phyloP scores from a whole-genome alignment of 345 rosid genomes.

The Noccaea bulbosa region DNA sequence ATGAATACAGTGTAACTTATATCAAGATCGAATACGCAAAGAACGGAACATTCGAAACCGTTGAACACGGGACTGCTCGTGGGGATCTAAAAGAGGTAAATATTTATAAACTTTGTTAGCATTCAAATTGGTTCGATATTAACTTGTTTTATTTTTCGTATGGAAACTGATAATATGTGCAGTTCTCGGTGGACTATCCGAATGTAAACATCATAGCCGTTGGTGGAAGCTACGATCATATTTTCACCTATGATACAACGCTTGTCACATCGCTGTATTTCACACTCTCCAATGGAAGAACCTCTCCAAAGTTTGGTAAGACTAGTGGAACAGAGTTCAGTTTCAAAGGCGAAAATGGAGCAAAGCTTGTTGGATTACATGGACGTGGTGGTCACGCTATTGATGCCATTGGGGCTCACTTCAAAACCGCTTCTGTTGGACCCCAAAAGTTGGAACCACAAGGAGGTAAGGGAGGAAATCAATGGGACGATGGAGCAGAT shows the following conservation, averaged over 20 bases:
- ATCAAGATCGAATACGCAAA: slow-evolving; percentile 17
- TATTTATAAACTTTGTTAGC: neutral
- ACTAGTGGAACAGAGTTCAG: neutral
- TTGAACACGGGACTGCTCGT: neutral
- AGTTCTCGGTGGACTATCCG: neutral
- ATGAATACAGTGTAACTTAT: slow-evolving; percentile 10
- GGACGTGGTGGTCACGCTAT: neutral
- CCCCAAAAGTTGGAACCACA: neutral
- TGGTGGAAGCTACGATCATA: slow-evolving; percentile 12
- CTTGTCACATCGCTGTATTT: slow-evolving; percentile 7
- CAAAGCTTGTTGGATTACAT: neutral
- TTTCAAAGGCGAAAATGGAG: neutral
- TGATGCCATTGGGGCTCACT: slow-evolving; percentile 3
- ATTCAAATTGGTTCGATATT: too few species aligned
- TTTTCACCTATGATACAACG: slow-evolving; percentile 5
- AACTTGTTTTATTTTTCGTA: neutral
- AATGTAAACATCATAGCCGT: neutral
- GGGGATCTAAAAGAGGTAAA: slow-evolving; percentile 2
- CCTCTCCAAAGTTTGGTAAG: neutral
- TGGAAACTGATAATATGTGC: too few species aligned
- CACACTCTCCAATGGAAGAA: neutral
- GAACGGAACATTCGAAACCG: neutral
- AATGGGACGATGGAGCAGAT: slow-evolving; percentile 42
- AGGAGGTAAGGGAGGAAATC: slow-evolving; percentile 34
- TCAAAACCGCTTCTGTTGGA: neutral